A percentile compares a stretch with the other conserved stretches of the same genome.
These are phyloP conservation scores for Talaromyces piceae DNA, from an alignment of 2,329 filamentous ascomycete species.

Conservation along the genomic window DNA sequence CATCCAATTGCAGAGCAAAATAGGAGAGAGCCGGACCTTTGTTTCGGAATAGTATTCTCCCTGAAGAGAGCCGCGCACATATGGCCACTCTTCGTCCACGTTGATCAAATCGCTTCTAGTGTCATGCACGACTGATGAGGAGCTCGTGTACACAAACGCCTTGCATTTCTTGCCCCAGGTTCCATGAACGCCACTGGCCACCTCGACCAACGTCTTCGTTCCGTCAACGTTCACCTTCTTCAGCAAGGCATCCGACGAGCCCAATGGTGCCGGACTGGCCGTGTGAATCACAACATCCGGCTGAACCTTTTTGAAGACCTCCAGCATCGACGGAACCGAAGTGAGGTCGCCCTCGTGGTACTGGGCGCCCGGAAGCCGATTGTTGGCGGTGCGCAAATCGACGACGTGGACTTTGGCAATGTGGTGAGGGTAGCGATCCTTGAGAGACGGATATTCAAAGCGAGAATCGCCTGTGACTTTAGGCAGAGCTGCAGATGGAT, in stretches of 20 bases:
- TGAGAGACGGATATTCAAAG: slow-evolving; percentile 30
- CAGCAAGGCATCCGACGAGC: slow-evolving; percentile 53
- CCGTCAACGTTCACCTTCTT: slow-evolving; percentile 83
- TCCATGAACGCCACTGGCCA: slow-evolving; percentile 62
- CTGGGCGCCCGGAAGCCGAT: slow-evolving; percentile 54
- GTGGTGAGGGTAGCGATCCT: slow-evolving; percentile 35
- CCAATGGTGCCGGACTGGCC: slow-evolving; percentile 60
- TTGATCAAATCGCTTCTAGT: slow-evolving; percentile 72
- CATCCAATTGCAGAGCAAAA: neutral
- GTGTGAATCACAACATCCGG: slow-evolving; percentile 89
- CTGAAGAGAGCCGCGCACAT: slow-evolving; percentile 63
- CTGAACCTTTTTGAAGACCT: slow-evolving; percentile 57
- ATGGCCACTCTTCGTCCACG: slow-evolving; percentile 75
- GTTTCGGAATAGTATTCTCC: slow-evolving; percentile 83
- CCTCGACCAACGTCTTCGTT: slow-evolving; percentile 59
- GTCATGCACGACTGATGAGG: slow-evolving; percentile 78
- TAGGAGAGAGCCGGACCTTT: slow-evolving; percentile 51
- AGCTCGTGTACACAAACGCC: slow-evolving; percentile 85
- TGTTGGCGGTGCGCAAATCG: slow-evolving; percentile 63
- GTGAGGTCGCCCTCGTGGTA: slow-evolving; percentile 78
- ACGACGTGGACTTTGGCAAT: slow-evolving; percentile 57
- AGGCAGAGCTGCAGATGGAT: slow-evolving; percentile 30
- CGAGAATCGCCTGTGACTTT: slow-evolving; percentile 28
- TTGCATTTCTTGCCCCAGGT: slow-evolving; percentile 56
- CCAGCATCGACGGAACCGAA: slow-evolving; percentile 51